Base-by-base conservation (phyloP, 164 flowering plant genomes). In the Chimonanthus salicifolius region DNA sequence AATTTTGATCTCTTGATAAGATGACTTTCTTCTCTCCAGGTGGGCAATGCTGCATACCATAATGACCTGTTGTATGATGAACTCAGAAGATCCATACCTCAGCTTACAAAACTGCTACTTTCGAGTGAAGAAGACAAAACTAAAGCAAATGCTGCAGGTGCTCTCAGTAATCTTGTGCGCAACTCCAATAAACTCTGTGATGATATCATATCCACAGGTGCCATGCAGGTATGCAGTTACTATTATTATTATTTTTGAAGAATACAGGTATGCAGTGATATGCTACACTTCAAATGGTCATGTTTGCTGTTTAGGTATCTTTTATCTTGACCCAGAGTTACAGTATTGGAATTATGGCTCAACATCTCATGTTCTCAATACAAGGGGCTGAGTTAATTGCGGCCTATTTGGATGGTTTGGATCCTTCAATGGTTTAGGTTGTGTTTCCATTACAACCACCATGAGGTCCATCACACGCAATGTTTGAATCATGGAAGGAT, bases 41-140 rank as follows among this genome's bases (percentile, higher is more conserved):
- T 96, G 74, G 99, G 99, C 10, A 96, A 96, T 88, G 99, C 99
- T 64, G 98, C 99, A 4, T 96, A 89, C 81, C 94, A 96, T 77
- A 89, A 85, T 75, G 97, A 94, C 73, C 68, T 77, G 78, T 78
- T 96, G 80, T 94, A 96, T 73, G 97, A 94, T 47, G 95, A 94
- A 79, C 97, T 96, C 16, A 86, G 86, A 78, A 88, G 91, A 80
- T 87, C 95, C 66, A 90, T 96, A 72, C 92, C 98, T 74, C 95
- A 86, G 70, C 87, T 96, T 5, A 86, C 90, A 44, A 84, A 81
- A 43, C 70, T 92, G 72, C 75, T 96, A 82, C 81, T 86, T 74
- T 83, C 94, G 7, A 74, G 84, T 0, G 97, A 93, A 81, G 99
- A 93, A 78, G 98, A 96, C 87, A 92, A 94, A 76, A 94, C 98